A percentile compares a stretch with the other conserved stretches of the same genome.
These are phyloP conservation scores for Waltiozyma sp. DNA, from an alignment of 1,139 yeast species.

Conservation along the genomic window DNA sequence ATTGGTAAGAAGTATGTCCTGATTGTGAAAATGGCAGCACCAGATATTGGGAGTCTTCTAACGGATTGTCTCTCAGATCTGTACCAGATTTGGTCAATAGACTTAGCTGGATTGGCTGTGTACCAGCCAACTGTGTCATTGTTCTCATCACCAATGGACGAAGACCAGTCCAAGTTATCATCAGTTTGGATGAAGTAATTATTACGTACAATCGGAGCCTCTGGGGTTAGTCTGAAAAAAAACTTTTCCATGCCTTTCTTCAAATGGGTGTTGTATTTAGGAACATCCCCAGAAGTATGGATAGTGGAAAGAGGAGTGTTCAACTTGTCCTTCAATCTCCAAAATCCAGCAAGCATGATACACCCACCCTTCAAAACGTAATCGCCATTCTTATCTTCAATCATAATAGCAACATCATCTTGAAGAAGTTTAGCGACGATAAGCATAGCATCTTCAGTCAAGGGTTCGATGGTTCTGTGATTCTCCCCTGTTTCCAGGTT, in stretches of 20 bases:
- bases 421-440: slow-evolving; percentile 50
- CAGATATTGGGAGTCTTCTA: slow-evolving; percentile 50
- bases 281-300: slow-evolving; percentile 58
- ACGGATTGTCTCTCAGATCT: slow-evolving; percentile 60
- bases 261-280: slow-evolving; percentile 46
- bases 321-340: slow-evolving; percentile 50
- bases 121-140: slow-evolving; percentile 43
- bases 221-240: slow-evolving; percentile 43
- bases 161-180: slow-evolving; percentile 52
- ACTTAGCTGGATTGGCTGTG: slow-evolving; percentile 41
- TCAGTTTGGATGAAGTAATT: slow-evolving; percentile 60
- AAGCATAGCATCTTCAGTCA: slow-evolving; percentile 42
- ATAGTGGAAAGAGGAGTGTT: slow-evolving; percentile 43
- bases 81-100: slow-evolving; percentile 35
- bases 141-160: slow-evolving; percentile 48
- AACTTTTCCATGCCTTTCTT: slow-evolving; percentile 57
- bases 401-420: slow-evolving; percentile 59
- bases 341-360: slow-evolving; percentile 51
- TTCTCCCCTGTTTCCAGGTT: slow-evolving; percentile 44
- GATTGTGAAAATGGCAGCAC: slow-evolving; percentile 49
- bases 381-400: slow-evolving; percentile 44
- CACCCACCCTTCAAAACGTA: slow-evolving; percentile 50
- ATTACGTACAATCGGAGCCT: slow-evolving; percentile 49
- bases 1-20: slow-evolving; percentile 54
- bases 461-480: slow-evolving; percentile 20